phyloP scores from a whole-genome alignment of 257 asterid genomes.

The Verbena officinalis region DNA sequence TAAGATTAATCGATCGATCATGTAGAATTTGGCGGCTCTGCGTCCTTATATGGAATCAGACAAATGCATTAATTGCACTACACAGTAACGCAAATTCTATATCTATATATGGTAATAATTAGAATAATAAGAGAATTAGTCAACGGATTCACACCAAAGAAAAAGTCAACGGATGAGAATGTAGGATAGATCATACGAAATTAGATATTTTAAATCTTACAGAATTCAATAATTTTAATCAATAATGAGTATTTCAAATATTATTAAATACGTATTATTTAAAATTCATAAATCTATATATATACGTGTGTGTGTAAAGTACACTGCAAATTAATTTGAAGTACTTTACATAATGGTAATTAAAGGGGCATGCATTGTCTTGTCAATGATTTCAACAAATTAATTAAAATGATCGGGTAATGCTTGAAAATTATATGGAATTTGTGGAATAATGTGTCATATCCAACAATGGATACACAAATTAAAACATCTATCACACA shows the following conservation, averaged over 20 bases:
- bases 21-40: slow-evolving; percentile 18
- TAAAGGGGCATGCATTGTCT: slow-evolving; percentile 2
- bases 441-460: slow-evolving; percentile 43
- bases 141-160: too few species aligned
- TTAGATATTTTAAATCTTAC: too few species aligned
- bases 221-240: too few species aligned
- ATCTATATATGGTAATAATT: not conserved
- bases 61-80: slow-evolving; percentile 22
- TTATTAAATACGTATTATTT: too few species aligned
- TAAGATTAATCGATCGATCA: not conserved
- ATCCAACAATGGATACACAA: slow-evolving; percentile 34
- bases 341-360: slow-evolving; percentile 18
- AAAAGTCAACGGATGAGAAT: too few species aligned
- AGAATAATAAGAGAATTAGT: too few species aligned
- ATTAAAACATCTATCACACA: too few species aligned
- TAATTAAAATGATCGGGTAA: slow-evolving; percentile 31
- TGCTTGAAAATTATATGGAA: not conserved
- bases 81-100: not conserved
- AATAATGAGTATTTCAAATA: too few species aligned
- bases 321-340: too few species aligned
- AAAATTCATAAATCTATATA: too few species aligned
- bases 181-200: too few species aligned
- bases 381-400: slow-evolving; percentile 27
- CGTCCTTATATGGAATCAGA: not conserved
- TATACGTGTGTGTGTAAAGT: too few species aligned